A percentile compares a stretch with the other conserved stretches of the same genome.
phyloP scores from a whole-genome alignment of 805 yeast genomes.

The Yamadazyma takamatsuzukensis region DNA sequence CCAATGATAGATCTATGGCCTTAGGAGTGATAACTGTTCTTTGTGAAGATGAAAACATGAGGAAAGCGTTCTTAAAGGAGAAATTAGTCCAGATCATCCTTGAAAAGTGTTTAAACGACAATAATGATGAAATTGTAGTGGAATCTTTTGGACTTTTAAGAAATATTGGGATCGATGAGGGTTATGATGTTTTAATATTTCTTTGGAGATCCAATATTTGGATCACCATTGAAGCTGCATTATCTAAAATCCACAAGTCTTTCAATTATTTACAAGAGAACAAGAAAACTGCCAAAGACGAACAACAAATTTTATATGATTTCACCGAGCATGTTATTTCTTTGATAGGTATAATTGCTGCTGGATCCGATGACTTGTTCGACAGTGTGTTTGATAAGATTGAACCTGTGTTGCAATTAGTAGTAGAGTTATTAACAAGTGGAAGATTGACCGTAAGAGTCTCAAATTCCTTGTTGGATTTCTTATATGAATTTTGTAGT shows the following conservation, averaged over 20 bases:
- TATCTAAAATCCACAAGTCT: constrained; percentile 49
- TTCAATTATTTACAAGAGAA: constrained; percentile 37
- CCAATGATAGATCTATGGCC: constrained; percentile 77
- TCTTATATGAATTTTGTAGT: constrained; percentile 57
- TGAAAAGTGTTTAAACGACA: constrained; percentile 63
- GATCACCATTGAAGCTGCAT: constrained; percentile 50
- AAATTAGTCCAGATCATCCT: constrained; percentile 61
- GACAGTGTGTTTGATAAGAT: constrained; percentile 45
- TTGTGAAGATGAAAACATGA: constrained; percentile 62
- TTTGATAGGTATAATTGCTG: constrained; percentile 60
- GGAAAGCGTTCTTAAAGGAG: constrained; percentile 66
- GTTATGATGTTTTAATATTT: constrained; percentile 72
- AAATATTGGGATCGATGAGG: constrained; percentile 80
- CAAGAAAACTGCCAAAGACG: constrained; percentile 6
- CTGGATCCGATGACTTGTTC: constrained; percentile 51
- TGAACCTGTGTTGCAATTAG: constrained; percentile 36
- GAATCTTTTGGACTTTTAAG: constrained; percentile 80
- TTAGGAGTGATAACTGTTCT: constrained; percentile 67
- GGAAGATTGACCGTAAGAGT: constrained; percentile 34
- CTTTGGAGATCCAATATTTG: constrained; percentile 80
- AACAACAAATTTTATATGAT: constrained; percentile 51
- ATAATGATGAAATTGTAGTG: constrained; percentile 69
- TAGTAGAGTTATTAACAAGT: constrained; percentile 31
- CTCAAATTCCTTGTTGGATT: constrained; percentile 52
- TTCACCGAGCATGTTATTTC: constrained; percentile 72